phyloP scores from a whole-genome alignment of 129 eudicot genomes.

The Ambrosia artemisiifolia region DNA sequence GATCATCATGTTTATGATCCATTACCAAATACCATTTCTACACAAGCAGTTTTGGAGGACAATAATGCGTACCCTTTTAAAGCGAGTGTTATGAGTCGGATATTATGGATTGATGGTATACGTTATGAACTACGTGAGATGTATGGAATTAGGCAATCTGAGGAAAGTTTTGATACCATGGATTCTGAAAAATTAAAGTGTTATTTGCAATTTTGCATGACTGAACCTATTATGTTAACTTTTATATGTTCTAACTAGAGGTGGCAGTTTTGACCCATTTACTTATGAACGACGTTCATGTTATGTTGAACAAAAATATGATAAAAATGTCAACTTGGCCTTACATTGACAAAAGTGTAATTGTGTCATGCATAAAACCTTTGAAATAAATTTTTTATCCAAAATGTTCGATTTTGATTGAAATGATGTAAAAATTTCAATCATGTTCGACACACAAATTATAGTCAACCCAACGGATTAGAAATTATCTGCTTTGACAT shows the following conservation, averaged over 20 bases:
- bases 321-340: neutral
- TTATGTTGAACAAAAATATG: neutral
- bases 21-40: constrained; percentile 47
- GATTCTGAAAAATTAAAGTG: constrained; percentile 76
- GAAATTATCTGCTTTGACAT: neutral
- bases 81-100: no score
- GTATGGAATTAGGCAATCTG: constrained; percentile 64
- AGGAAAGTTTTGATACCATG: constrained; percentile 42
- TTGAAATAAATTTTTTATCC: neutral
- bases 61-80: no score
- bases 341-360: neutral
- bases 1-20: constrained; percentile 28
- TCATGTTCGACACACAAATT: neutral
- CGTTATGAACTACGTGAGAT: constrained; percentile 86
- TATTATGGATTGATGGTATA: constrained; percentile 73
- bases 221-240: constrained; percentile 58
- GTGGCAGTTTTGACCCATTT: neutral
- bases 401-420: neutral
- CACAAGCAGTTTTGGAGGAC: constrained; percentile 73
- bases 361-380: neutral
- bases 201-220: no score
- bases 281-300: neutral
- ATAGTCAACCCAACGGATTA: neutral
- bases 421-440: neutral
- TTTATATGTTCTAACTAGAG: neutral